Percentiles rank a stretch among this genome's conserved stretches.
Evolutionary conservation across 768 basidiomycete species (phyloP).

Genomic region (Galerina sulciceps): DNA sequence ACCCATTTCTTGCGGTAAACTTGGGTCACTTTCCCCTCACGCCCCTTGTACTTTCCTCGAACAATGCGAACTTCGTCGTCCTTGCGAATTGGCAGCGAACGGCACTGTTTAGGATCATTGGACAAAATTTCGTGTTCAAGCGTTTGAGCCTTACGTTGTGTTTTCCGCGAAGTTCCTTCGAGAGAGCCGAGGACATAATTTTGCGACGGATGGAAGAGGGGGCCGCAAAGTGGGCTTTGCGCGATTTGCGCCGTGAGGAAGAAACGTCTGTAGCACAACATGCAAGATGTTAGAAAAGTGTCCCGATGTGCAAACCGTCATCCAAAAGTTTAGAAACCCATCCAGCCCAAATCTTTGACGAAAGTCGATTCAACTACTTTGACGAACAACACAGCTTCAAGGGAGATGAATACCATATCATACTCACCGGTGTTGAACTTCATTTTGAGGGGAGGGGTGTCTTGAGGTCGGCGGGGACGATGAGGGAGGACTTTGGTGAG

Average conservation of each 20-base stretch:
- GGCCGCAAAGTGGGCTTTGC: constrained; percentile 97
- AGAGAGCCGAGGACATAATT: constrained; percentile 96
- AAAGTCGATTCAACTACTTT: constrained; percentile 27
- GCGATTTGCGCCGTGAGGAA: constrained; percentile 95
- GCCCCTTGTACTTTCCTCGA: constrained; percentile 97
- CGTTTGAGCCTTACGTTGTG: constrained; percentile 70
- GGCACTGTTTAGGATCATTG: constrained; percentile 53
- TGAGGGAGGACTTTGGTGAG: constrained; percentile 39
- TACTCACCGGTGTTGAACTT: constrained; percentile 85
- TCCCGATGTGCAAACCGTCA: constrained; percentile 33
- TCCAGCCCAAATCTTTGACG: constrained; percentile 55
- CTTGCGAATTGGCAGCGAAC: constrained; percentile 94
- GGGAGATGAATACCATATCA: constrained; percentile 24
- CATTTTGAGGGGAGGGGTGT: constrained; percentile 55
- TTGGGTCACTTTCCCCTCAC: constrained; percentile 97
- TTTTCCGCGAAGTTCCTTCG: constrained; percentile 93
- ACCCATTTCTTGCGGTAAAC: constrained; percentile 99
- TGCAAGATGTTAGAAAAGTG: constrained; percentile 34
- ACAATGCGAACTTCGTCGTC: constrained; percentile 98
- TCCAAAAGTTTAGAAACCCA: constrained; percentile 45
- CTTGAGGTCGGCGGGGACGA: constrained; percentile 66
- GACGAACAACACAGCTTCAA: constrained; percentile 26
- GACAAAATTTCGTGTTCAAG: not conserved
- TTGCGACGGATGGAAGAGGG: constrained; percentile 95
- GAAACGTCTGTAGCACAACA: constrained; percentile 66